Evolutionary conservation across 352 stramenopile genomes (phyloP).

Genomic region (Thalassiosira oceanica): DNA sequence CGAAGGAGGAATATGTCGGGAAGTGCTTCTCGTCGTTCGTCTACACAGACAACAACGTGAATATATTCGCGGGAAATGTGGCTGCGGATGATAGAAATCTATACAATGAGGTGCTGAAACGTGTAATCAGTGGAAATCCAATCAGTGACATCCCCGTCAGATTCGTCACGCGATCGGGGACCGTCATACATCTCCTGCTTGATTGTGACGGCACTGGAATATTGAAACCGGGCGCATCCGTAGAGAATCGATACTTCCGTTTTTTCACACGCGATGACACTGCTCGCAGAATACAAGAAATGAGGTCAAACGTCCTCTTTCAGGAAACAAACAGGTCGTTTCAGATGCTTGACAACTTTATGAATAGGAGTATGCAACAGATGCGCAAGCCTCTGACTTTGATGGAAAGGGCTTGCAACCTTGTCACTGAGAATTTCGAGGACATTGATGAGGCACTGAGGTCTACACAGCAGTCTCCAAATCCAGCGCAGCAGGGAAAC

Average conservation of each 20-base stretch:
- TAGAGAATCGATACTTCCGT: conserved; percentile 27
- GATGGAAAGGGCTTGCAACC: conserved; percentile 42
- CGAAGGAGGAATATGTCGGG: conserved; percentile 59
- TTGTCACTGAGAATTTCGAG: conserved; percentile 48
- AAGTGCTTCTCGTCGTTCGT: conserved; percentile 39
- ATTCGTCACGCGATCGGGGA: conserved; percentile 49
- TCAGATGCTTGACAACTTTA: conserved; percentile 57
- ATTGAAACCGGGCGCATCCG: background rate
- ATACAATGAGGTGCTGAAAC: conserved; percentile 53
- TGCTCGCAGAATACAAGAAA: conserved; percentile 47
- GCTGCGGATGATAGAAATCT: conserved; percentile 49
- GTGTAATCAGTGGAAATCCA: conserved; percentile 42
- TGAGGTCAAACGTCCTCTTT: conserved; percentile 48
- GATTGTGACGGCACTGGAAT: conserved; percentile 50
- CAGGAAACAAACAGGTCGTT: conserved; percentile 54
- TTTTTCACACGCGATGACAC: conserved; percentile 67
- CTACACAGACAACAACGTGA: conserved; percentile 16
- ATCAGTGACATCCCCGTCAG: conserved; percentile 50
- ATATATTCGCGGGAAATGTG: background rate
- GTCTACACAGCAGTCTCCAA: conserved; percentile 3
- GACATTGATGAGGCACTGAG: conserved; percentile 44
- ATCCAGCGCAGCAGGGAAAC: background rate
- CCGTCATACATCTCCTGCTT: conserved; percentile 51
- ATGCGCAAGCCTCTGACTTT: conserved; percentile 46
- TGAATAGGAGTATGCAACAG: conserved; percentile 52